phyloP scores from a whole-genome alignment of 2,329 filamentous ascomycete species.

The Elsinoe batatas region DNA sequence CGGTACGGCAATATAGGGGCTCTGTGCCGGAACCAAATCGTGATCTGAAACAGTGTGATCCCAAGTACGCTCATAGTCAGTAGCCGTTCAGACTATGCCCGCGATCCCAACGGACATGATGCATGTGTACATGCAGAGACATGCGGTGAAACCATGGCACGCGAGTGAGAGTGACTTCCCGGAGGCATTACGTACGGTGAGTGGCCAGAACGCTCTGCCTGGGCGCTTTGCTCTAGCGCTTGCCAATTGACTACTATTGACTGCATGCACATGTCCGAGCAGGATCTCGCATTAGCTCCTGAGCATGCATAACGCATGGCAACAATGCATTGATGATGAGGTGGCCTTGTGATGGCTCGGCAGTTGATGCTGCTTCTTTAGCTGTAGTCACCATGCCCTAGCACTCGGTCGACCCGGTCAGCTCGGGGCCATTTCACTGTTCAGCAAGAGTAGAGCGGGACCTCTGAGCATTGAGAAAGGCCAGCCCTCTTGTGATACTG shows the following conservation, averaged over 20 bases:
- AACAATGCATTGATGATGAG: background rate
- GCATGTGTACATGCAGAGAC: background rate
- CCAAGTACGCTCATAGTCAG: background rate
- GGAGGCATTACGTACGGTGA: background rate
- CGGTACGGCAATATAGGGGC: too few relatives aligned
- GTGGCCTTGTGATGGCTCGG: background rate
- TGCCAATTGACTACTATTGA: background rate
- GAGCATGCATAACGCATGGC: background rate
- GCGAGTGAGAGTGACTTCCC: background rate
- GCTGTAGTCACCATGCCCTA: too few relatives aligned
- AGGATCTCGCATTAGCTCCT: background rate
- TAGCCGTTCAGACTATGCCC: background rate
- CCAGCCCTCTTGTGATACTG: too few relatives aligned
- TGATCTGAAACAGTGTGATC: too few relatives aligned
- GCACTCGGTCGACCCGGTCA: too few relatives aligned
- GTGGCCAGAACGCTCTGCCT: background rate
- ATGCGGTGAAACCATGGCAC: slow-evolving; percentile 3
- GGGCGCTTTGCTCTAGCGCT: background rate
- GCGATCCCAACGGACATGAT: background rate
- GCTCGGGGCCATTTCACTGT: too few relatives aligned
- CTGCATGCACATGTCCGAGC: background rate
- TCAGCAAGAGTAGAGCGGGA: too few relatives aligned
- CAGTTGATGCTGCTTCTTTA: background rate
- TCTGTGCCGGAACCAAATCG: too few relatives aligned
- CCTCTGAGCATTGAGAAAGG: too few relatives aligned